phyloP scores from a whole-genome alignment of 306 rosid species.

The Canavalia gladiata region DNA sequence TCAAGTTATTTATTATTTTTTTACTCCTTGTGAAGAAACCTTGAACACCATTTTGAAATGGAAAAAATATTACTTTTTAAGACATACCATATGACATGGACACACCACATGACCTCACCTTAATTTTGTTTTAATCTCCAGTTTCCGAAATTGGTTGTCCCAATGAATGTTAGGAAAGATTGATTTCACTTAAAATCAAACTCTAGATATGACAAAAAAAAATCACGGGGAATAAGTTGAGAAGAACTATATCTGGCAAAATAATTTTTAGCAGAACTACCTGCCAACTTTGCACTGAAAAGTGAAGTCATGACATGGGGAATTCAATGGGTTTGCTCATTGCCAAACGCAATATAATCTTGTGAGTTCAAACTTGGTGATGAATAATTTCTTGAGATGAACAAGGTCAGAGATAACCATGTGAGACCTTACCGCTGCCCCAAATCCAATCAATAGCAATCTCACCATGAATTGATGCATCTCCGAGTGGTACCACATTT shows the following conservation, averaged over 20 bases:
- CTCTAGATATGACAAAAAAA: no score
- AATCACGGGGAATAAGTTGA: not conserved
- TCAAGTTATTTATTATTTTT: no score
- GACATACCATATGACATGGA: no score
- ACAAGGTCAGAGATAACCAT: conserved; percentile 1
- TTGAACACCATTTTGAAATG: not conserved
- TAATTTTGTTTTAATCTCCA: not conserved
- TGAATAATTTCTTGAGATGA: not conserved
- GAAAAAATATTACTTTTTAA: not conserved
- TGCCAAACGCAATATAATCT: conserved; percentile 5
- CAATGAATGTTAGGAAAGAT: no score
- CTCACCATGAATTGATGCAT: not conserved
- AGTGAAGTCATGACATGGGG: not conserved
- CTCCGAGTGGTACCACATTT: conserved; percentile 3
- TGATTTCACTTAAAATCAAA: not conserved
- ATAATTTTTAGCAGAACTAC: not conserved
- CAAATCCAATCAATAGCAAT: conserved; percentile 36
- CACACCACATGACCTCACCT: not conserved
- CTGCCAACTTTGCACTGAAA: not conserved
- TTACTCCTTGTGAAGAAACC: no score
- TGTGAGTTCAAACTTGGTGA: not conserved
- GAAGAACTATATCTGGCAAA: not conserved
- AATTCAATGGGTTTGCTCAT: not conserved
- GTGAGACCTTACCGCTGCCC: not conserved
- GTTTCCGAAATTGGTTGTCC: not conserved